A percentile compares a stretch with the other conserved stretches of the same genome.
Evolutionary conservation across 2,329 filamentous ascomycete species (phyloP).

Genomic region (Magnaporthiopsis incrustans): DNA sequence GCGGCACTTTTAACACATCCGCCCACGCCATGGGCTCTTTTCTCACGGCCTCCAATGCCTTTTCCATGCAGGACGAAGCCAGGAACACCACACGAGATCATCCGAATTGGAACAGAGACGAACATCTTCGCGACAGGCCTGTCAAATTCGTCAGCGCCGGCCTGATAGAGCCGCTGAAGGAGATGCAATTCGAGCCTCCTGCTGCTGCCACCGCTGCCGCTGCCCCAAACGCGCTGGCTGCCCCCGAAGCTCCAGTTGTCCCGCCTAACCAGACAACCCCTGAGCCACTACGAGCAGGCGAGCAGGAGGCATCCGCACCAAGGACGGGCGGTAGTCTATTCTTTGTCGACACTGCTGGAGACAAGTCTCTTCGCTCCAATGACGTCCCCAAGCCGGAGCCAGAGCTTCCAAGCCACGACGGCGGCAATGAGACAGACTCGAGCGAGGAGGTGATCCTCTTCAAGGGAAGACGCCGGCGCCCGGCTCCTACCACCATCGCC

Average conservation of each 20-base stretch:
- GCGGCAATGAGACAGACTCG: slow-evolving; percentile 38
- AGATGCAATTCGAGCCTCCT: slow-evolving; percentile 16
- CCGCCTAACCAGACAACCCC: not conserved
- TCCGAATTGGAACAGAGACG: slow-evolving; percentile 28
- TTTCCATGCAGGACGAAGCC: slow-evolving; percentile 40
- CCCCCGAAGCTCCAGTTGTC: not conserved
- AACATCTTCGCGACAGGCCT: slow-evolving; percentile 38
- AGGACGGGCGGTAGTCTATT: slow-evolving; percentile 13
- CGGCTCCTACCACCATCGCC: not conserved
- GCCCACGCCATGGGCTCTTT: slow-evolving; percentile 5
- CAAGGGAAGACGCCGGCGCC: slow-evolving; percentile 24
- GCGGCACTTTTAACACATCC: not conserved
- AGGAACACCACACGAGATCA: slow-evolving; percentile 40
- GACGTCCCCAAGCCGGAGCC: slow-evolving; percentile 11
- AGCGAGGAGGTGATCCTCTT: slow-evolving; percentile 70
- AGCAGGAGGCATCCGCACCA: not conserved
- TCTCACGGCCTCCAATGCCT: slow-evolving; percentile 15
- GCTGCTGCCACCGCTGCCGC: too few relatives aligned
- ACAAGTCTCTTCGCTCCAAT: not conserved
- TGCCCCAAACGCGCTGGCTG: not conserved
- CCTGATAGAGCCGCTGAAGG: slow-evolving; percentile 38
- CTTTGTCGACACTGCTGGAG: slow-evolving; percentile 7
- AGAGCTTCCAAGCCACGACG: not conserved
- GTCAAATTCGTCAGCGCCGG: slow-evolving; percentile 48
- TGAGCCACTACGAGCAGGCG: not conserved